Evolutionary conservation across 306 rosid species (phyloP).

Genomic region (Fagus sylvatica): DNA sequence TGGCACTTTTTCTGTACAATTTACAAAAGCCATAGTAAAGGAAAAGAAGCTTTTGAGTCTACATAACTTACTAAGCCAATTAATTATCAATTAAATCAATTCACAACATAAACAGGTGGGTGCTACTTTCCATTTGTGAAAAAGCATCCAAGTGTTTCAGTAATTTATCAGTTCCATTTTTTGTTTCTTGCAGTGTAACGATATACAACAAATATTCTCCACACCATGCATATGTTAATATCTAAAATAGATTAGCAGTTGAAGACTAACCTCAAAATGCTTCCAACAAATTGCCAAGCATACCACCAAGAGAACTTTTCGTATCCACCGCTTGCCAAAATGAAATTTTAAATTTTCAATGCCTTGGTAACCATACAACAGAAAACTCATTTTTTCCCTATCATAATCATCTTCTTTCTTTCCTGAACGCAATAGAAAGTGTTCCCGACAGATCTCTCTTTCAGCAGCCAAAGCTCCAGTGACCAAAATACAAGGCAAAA

Average conservation of each 20-base stretch:
- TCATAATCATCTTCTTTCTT: conserved; percentile 79
- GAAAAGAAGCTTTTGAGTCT: too few relatives aligned
- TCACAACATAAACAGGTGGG: too few relatives aligned
- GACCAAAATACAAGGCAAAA: conserved; percentile 71
- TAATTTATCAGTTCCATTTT: too few relatives aligned
- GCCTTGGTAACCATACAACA: conserved; percentile 28
- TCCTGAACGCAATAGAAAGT: conserved; percentile 46
- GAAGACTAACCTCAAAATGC: conserved; percentile 76
- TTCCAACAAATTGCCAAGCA: conserved; percentile 72
- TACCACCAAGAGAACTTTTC: conserved; percentile 51
- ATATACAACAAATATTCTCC: neutral
- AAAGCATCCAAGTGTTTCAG: too few relatives aligned
- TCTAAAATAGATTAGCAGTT: neutral
- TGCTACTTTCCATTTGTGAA: too few relatives aligned
- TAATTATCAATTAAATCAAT: too few relatives aligned
- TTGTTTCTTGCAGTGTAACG: neutral
- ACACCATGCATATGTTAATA: neutral
- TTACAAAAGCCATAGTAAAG: too few relatives aligned
- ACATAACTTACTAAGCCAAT: too few relatives aligned
- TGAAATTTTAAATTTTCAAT: conserved; percentile 25
- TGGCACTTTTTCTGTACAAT: too few relatives aligned
- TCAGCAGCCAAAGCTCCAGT: conserved; percentile 59
- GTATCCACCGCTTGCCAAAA: conserved; percentile 54
- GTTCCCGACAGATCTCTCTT: conserved; percentile 54
- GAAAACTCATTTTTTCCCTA: conserved; percentile 25